Evolutionary conservation across 768 basidiomycete genomes (phyloP), one percentile per base, ranked within the genome.

Genomic region (Tylopilus plumbeoviolaceoides): DNA sequence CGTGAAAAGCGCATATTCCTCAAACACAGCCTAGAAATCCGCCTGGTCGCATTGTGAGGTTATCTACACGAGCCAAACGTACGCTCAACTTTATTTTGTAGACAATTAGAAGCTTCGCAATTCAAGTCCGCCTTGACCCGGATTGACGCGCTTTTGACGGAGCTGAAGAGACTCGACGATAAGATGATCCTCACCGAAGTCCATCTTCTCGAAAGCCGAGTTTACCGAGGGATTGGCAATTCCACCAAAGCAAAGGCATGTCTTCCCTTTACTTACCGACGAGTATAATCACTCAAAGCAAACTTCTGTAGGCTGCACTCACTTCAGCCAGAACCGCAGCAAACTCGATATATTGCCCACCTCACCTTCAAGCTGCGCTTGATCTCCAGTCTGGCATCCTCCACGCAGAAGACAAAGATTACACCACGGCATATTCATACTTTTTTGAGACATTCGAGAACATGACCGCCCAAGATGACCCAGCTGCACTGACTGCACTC

Each of bases 181-280:
- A 98, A 98, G 77, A 88, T 95, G 82, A 90, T 98, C 56, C 78
- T 99, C 28, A 98, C 95, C 4, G 95, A 98, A 67, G 94, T 98
- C 0, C 94, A 95, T 62, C 79, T 99, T 9, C 80, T 98, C 36
- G 95, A 99, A 72, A 91, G 90, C 52, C 75, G 92, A 41, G 91
- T 95, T 2, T 91, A 95, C 64, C 83, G 93, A 54, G 92, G 91
- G 2, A 82, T 92, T 51, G 86, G 86, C 20, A 98, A 98, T 70
- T 72, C 94, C 46, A 76, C 91, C 7, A 94, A 97, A 67, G 81
- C 95, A 14, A 98, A 98, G 77, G 91, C 87, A 44, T 8, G 73
- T 63, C 21, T 1, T 15, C 25, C 51, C 18, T n/a, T 2, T 30
- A 11, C 21, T 47, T 14, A 9, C 50, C 6, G 39, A 23, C 50